Evolutionary conservation across 1,284 basidiomycete species (phyloP).

Genomic region (Rhodotorula mucilaginosa): DNA sequence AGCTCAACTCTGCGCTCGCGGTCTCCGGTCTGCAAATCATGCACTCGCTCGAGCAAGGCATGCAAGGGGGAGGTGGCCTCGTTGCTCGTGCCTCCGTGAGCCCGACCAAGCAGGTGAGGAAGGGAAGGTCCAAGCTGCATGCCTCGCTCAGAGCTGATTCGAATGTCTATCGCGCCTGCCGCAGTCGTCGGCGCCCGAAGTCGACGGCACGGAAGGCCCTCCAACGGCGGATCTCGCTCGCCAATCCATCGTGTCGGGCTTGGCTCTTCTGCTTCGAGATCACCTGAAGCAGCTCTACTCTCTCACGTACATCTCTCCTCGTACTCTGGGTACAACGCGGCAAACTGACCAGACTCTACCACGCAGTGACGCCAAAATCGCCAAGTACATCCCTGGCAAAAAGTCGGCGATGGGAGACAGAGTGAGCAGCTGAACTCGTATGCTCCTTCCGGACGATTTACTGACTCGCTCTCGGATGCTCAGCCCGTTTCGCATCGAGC

Average conservation of each 20-base stretch:
- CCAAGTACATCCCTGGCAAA: slow-evolving; percentile 77
- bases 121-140: too few relatives aligned
- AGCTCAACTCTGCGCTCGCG: slow-evolving; percentile 75
- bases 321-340: slow-evolving; percentile 44
- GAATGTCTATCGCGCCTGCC: not conserved
- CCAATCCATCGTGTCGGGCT: slow-evolving; percentile 67
- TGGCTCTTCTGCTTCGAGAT: slow-evolving; percentile 78
- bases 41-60: slow-evolving; percentile 40
- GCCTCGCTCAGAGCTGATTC: not conserved
- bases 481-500: slow-evolving; percentile 46
- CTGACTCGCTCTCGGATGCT: slow-evolving; percentile 31
- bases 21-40: slow-evolving; percentile 76
- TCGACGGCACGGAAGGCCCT: not conserved
- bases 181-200: not conserved
- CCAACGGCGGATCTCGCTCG: slow-evolving; percentile 44
- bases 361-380: slow-evolving; percentile 66
- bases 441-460: not conserved
- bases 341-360: not conserved
- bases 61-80: slow-evolving; percentile 21
- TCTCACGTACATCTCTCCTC: slow-evolving; percentile 73
- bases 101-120: slow-evolving; percentile 2
- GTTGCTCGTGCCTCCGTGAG: slow-evolving; percentile 10
- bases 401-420: slow-evolving; percentile 80
- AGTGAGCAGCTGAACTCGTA: slow-evolving; percentile 47
- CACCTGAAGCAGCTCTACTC: slow-evolving; percentile 77